Percentiles rank a stretch among this genome's conserved stretches.
phyloP scores from a whole-genome alignment of 148 eudicot genomes.

The Nepenthes mirabilis region DNA sequence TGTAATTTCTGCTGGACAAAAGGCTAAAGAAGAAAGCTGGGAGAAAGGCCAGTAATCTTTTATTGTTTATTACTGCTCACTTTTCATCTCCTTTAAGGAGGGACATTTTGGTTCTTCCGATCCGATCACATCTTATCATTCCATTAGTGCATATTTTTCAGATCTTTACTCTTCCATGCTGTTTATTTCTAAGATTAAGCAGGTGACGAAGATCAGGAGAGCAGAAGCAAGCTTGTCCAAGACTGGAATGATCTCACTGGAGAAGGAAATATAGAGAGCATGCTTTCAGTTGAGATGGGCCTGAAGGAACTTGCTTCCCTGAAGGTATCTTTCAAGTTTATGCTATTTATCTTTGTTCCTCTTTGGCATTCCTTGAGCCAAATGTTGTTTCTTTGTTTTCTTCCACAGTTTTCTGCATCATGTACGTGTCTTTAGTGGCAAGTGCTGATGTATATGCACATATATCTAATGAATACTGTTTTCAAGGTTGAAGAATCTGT shows the following conservation, averaged over 20 bases:
- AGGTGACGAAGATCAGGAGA: constrained; percentile 44
- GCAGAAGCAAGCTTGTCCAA: constrained; percentile 42
- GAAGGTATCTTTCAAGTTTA: constrained; percentile 30
- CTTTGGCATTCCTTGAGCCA: not conserved
- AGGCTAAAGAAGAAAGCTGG: constrained; percentile 84
- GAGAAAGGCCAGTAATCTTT: constrained; percentile 43
- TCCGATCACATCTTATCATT: not conserved
- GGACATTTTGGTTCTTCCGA: not conserved
- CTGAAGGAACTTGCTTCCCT: constrained; percentile 78
- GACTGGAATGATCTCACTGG: constrained; percentile 72
- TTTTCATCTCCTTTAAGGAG: not conserved
- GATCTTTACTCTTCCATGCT: not conserved
- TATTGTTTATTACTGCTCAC: not conserved
- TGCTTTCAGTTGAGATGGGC: constrained; percentile 94
- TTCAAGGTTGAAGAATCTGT: constrained; percentile 71
- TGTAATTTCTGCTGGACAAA: constrained; percentile 89
- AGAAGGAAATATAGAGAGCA: constrained; percentile 81
- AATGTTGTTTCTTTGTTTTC: not conserved
- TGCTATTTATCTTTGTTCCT: not conserved
- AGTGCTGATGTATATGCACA: not conserved
- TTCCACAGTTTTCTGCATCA: not conserved
- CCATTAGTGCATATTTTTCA: not conserved
- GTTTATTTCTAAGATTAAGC: constrained; percentile 7
- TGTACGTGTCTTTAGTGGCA: not conserved
- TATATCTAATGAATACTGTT: not conserved